These are phyloP conservation scores for Beta corolliflora DNA, from an alignment of 179 eudicot species.

Conservation along the genomic window DNA sequence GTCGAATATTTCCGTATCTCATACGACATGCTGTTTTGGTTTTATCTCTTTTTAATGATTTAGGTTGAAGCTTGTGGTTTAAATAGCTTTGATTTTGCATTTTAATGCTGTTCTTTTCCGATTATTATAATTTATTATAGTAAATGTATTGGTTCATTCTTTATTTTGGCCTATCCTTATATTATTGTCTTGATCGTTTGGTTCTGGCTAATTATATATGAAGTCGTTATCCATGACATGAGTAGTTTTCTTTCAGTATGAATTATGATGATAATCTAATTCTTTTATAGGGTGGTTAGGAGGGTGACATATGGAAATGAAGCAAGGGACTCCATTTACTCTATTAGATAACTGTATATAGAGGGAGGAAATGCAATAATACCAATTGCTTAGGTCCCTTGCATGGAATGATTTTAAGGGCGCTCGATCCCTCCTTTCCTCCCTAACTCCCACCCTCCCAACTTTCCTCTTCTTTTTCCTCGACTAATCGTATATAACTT, in stretches of 20 bases:
- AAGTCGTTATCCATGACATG: not conserved
- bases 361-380: not conserved
- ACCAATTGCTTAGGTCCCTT: not conserved
- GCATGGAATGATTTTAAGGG: slow-evolving; percentile 4
- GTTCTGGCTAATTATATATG: not conserved
- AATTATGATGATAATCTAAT: not conserved
- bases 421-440: not conserved
- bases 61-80: not conserved
- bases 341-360: not conserved
- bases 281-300: not conserved
- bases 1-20: slow-evolving; percentile 11
- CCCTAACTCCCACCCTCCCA: not conserved
- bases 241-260: not conserved
- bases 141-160: not conserved
- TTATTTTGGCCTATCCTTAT: not conserved
- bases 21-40: not conserved
- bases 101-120: not conserved
- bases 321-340: not conserved
- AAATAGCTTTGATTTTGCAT: not conserved
- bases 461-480: not conserved
- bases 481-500: not conserved
- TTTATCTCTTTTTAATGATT: not conserved
- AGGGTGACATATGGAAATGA: not conserved
- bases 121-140: not conserved
- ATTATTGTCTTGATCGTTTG: not conserved